Base-by-base conservation (phyloP, 176 grass and related monocot genomes). In the Cenchrus purpureus region DNA sequence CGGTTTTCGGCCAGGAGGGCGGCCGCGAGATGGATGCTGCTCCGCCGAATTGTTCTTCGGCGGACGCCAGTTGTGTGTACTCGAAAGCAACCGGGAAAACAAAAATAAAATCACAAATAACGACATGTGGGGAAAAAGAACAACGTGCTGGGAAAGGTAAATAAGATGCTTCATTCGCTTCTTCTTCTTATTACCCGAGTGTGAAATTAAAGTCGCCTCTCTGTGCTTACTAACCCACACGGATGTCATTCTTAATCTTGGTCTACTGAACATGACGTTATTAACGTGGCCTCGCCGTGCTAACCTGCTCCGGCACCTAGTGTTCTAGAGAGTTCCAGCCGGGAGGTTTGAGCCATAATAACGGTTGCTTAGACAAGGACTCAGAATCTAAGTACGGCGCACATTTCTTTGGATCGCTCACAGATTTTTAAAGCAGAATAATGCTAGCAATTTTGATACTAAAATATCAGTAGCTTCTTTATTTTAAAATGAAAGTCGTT, bases 71-170 rank as follows among this genome's bases (percentile, higher is more conserved):
- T 15, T 29, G 45, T 22, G 73, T 82, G 74, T 65, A 56, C 2
- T 34, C 50, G 34, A 56, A 55, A 82, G 48, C 20, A 31, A 68
- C 40, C 2, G 51, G 37, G 37, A 4, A 40, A 40, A 40, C 45
- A 46, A 46, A 46, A 9, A 0, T 4, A 46, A 46, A 25, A 13
- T 10, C 16, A 42, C 65, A 20, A 1, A 63, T 22, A 56, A 83
- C 57, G 54, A 49, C 83, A 57, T 55, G 83, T 65, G 83, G 48
- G 71, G 29, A 73, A 73, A 12, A 86, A 68, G 13, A 78, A 43
- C 13, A 83, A 79, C 28, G 65, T 79, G 84, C 37, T 12, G 25
- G 5, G 8, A 6, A 71, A 49, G n/a, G 66, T 65, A 72, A 40
- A 44, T 0, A 31, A 49, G 45, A 83, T 83, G 80, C 31, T 67